Evolutionary conservation across 1,284 basidiomycete genomes (phyloP).

Genomic region (Hortiboletus rubellus): DNA sequence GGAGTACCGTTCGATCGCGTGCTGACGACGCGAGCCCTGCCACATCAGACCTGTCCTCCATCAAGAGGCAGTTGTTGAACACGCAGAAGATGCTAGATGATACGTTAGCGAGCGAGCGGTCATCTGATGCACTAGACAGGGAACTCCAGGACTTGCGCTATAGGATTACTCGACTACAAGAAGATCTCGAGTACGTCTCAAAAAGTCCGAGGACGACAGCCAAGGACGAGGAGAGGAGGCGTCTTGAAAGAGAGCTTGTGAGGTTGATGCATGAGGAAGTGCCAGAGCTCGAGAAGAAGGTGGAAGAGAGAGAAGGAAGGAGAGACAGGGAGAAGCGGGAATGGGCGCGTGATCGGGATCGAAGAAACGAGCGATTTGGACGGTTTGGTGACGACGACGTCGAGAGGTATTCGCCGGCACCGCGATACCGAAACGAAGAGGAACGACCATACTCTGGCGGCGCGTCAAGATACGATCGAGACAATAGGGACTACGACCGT

Average conservation of each 20-base stretch:
- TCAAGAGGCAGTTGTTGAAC: constrained; percentile 79
- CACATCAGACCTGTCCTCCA: constrained; percentile 63
- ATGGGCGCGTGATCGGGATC: constrained; percentile 79
- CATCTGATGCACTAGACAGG: constrained; percentile 84
- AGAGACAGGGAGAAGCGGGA: constrained; percentile 78
- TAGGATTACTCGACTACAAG: constrained; percentile 85
- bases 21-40: constrained; percentile 70
- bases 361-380: constrained; percentile 80
- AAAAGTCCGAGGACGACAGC: constrained; percentile 72
- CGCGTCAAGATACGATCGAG: constrained; percentile 37
- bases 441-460: constrained; percentile 42
- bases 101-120: constrained; percentile 58
- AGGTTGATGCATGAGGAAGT: constrained; percentile 89
- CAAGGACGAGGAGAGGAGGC: constrained; percentile 85
- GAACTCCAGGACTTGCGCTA: constrained; percentile 90
- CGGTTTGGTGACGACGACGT: constrained; percentile 58
- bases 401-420: constrained; percentile 40
- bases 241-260: constrained; percentile 88
- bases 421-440: constrained; percentile 42
- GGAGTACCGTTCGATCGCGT: constrained; percentile 77
- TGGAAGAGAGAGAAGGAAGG: constrained; percentile 79
- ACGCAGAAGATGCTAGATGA: constrained; percentile 84
- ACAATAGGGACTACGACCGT: constrained; percentile 38
- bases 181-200: constrained; percentile 90
- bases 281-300: constrained; percentile 86